Percentiles rank a stretch among this genome's conserved stretches.
Evolutionary conservation across 2,329 filamentous ascomycete species (phyloP).

Genomic region (Polytolypa hystricis): DNA sequence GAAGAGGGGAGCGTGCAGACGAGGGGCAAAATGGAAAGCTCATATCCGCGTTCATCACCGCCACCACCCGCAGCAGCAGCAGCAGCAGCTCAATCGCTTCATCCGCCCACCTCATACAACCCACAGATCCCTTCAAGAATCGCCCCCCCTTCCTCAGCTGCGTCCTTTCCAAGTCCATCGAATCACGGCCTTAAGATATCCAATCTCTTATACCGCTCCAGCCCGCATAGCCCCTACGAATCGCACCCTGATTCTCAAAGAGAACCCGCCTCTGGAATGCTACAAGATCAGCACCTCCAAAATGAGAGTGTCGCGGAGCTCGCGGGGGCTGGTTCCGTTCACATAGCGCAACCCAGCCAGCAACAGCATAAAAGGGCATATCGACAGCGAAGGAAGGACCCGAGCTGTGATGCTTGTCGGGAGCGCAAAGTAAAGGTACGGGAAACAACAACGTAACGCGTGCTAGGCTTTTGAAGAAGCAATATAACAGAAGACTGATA

Average conservation of each 20-base stretch:
- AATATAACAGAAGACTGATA: too few species aligned
- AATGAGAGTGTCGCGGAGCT: constrained; percentile 31
- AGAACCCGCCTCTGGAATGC: constrained; percentile 21
- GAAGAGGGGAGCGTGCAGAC: not conserved
- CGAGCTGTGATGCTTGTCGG: constrained; percentile 92
- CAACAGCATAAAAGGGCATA: constrained; percentile 87
- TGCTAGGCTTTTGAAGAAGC: too few species aligned
- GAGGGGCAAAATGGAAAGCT: constrained; percentile 21
- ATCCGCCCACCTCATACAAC: too few species aligned
- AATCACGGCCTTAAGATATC: constrained; percentile 31
- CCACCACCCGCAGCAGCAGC: not conserved
- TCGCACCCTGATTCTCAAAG: too few species aligned
- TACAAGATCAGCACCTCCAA: constrained; percentile 25
- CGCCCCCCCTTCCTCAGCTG: constrained; percentile 19
- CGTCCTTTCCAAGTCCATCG: constrained; percentile 29
- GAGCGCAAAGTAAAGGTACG: constrained; percentile 60
- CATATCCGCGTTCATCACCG: constrained; percentile 22
- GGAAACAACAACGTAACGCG: too few species aligned
- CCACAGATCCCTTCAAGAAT: constrained; percentile 13
- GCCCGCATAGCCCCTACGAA: too few species aligned
- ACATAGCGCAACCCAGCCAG: constrained; percentile 37
- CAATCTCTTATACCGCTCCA: constrained; percentile 29
- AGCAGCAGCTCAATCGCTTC: too few species aligned
- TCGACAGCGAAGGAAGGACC: constrained; percentile 87
- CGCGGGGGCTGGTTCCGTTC: constrained; percentile 18